phyloP scores from a whole-genome alignment of 306 rosid genomes.

The Rubus idaeus region DNA sequence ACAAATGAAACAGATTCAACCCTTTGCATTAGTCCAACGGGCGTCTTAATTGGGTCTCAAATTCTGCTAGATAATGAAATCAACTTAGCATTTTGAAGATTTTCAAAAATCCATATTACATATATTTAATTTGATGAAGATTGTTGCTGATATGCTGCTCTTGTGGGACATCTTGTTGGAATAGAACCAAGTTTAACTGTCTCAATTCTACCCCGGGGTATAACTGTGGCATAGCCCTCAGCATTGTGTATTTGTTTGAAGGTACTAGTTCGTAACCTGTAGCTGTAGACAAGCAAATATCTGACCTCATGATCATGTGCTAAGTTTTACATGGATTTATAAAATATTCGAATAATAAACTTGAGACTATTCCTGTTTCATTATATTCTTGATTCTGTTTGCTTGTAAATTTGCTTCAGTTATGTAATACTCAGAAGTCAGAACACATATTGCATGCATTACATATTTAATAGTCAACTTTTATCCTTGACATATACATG shows the following conservation, averaged over 20 bases:
- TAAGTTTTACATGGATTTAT: neutral
- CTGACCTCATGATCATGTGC: neutral
- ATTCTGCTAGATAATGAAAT: neutral
- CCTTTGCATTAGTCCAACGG: neutral
- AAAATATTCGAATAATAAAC: neutral
- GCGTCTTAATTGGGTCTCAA: neutral
- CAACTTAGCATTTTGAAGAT: neutral
- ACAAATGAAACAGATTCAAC: neutral
- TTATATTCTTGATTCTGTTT: too few species aligned
- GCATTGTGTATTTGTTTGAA: conserved; percentile 87
- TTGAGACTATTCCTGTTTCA: neutral
- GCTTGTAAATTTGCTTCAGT: too few species aligned
- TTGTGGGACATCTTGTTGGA: conserved; percentile 79
- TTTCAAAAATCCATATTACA: neutral
- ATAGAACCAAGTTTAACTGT: conserved; percentile 81
- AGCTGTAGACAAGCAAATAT: neutral
- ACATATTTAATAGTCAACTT: neutral
- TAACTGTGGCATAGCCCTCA: conserved; percentile 94
- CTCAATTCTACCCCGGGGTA: conserved; percentile 88
- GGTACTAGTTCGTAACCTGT: conserved; percentile 44
- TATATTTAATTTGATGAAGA: neutral
- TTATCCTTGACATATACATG: neutral
- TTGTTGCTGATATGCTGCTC: conserved; percentile 33
- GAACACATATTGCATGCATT: neutral
- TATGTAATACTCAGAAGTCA: neutral